Conservation (phyloP, 2,329 filamentous ascomycete genomes). For the Cladophialophora carrionii region DNA sequence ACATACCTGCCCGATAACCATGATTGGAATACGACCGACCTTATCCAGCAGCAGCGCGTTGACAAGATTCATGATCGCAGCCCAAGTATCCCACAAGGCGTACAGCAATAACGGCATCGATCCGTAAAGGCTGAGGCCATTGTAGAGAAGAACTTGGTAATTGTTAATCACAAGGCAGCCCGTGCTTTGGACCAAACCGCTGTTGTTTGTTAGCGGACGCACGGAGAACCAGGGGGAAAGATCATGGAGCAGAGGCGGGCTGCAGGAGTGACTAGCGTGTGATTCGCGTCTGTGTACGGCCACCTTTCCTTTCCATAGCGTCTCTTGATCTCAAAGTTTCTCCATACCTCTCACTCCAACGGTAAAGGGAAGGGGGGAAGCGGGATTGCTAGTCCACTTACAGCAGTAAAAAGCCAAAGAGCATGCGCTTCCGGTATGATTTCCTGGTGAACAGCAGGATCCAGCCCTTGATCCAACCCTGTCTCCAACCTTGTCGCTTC, state of each 20-base stretch:
- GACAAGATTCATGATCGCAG: conserved; percentile 26
- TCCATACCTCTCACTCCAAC: too few species aligned
- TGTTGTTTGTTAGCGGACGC: conserved; percentile 6
- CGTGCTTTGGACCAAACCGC: conserved; percentile 24
- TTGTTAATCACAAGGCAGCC: conserved; percentile 48
- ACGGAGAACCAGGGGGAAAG: background rate
- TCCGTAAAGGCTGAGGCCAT: conserved; percentile 47
- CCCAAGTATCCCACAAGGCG: conserved; percentile 45
- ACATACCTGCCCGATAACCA: conserved; percentile 34
- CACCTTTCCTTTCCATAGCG: too few species aligned
- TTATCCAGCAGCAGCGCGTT: conserved; percentile 26
- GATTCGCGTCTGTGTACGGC: too few species aligned
- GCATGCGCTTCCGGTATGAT: conserved; percentile 30
- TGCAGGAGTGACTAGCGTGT: too few species aligned
- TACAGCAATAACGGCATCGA: conserved; percentile 51
- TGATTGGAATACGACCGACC: conserved; percentile 28
- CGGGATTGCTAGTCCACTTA: conserved; percentile 30
- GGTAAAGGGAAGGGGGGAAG: too few species aligned
- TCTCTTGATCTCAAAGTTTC: too few species aligned
- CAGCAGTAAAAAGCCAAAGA: conserved; percentile 31
- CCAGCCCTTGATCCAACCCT: conserved; percentile 30
- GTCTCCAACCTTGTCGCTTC: conserved; percentile 27
- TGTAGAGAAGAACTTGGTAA: conserved; percentile 52
- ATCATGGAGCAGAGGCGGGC: too few species aligned
- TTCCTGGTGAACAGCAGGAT: conserved; percentile 26